Conservation (phyloP, 1,284 basidiomycete species). For the Porogramme epimiltina region DNA sequence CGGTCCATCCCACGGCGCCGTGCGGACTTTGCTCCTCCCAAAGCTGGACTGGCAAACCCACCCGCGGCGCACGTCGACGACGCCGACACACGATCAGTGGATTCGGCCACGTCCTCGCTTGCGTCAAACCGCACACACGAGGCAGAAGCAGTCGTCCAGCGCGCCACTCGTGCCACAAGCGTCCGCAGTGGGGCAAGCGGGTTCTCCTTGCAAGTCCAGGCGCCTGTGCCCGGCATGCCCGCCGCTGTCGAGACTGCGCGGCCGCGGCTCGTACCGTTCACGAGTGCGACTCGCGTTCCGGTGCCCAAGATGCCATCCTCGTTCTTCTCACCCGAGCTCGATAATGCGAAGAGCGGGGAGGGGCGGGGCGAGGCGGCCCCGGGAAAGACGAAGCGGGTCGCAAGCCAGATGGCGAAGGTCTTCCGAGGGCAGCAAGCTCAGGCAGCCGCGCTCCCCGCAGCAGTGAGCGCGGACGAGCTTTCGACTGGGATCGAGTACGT, state of each 20-base stretch:
- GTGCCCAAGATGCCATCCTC: slow-evolving; percentile 44
- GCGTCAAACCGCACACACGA: slow-evolving; percentile 36
- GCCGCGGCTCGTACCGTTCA: slow-evolving; percentile 75
- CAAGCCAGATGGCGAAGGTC: slow-evolving; percentile 68
- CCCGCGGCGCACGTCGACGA: slow-evolving; percentile 17
- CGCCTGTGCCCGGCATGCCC: not conserved
- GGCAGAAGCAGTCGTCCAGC: slow-evolving; percentile 49
- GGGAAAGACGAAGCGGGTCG: slow-evolving; percentile 44
- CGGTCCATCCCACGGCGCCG: slow-evolving; percentile 67
- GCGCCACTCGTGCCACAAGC: slow-evolving; percentile 49
- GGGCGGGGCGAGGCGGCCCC: not conserved
- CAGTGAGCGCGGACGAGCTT: slow-evolving; percentile 54
- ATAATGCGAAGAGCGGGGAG: slow-evolving; percentile 24
- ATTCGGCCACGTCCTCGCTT: slow-evolving; percentile 34
- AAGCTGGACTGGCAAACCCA: slow-evolving; percentile 44
- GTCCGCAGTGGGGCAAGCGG: slow-evolving; percentile 44
- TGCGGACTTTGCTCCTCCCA: slow-evolving; percentile 52
- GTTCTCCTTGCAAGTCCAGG: slow-evolving; percentile 30
- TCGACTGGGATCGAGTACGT: slow-evolving; percentile 70
- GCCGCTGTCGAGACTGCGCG: slow-evolving; percentile 31
- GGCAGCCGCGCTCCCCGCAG: slow-evolving; percentile 36
- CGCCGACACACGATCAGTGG: slow-evolving; percentile 16
- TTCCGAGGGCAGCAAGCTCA: slow-evolving; percentile 34
- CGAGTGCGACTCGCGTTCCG: slow-evolving; percentile 67
- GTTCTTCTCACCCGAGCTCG: slow-evolving; percentile 32